Evolutionary conservation across 306 rosid species (phyloP).

Genomic region (Cucumis hystrix): DNA sequence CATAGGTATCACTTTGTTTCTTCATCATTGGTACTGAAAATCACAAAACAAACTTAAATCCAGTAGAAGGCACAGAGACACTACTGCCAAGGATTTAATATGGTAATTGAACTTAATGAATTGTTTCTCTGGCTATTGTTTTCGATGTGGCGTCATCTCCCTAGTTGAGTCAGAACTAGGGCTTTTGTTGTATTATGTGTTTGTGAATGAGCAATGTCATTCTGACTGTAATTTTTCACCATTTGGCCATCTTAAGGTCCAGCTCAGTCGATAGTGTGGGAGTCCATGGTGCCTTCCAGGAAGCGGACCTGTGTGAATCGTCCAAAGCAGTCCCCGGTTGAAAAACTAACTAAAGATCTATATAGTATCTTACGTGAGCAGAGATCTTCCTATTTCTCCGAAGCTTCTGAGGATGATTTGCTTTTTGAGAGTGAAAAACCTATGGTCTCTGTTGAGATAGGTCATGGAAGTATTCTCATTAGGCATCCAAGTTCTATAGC

Average conservation of each 20-base stretch:
- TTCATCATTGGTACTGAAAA: background rate
- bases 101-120: background rate
- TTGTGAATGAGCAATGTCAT: slow-evolving; percentile 2
- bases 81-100: background rate
- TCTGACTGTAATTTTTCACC: slow-evolving; percentile 13
- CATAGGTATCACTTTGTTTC: background rate
- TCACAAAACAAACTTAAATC: background rate
- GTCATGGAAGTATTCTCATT: slow-evolving; percentile 93
- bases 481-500: slow-evolving; percentile 81
- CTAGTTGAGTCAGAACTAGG: background rate
- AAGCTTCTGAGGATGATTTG: slow-evolving; percentile 81
- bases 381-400: slow-evolving; percentile 69
- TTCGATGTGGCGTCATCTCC: background rate
- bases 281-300: slow-evolving; percentile 74
- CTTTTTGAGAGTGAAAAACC: slow-evolving; percentile 86
- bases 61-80: background rate
- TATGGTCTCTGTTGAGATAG: slow-evolving; percentile 98
- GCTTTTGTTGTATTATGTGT: background rate
- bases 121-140: background rate
- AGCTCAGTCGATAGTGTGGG: slow-evolving; percentile 90
- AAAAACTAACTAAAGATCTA: slow-evolving; percentile 89
- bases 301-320: slow-evolving; percentile 82
- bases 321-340: slow-evolving; percentile 80
- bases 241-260: slow-evolving; percentile 50
- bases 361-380: slow-evolving; percentile 85